A percentile compares a stretch with the other conserved stretches of the same genome.
These are phyloP conservation scores for Phytophthora crassamura DNA, from an alignment of 352 stramenopile genomes.

Conservation along the genomic window DNA sequence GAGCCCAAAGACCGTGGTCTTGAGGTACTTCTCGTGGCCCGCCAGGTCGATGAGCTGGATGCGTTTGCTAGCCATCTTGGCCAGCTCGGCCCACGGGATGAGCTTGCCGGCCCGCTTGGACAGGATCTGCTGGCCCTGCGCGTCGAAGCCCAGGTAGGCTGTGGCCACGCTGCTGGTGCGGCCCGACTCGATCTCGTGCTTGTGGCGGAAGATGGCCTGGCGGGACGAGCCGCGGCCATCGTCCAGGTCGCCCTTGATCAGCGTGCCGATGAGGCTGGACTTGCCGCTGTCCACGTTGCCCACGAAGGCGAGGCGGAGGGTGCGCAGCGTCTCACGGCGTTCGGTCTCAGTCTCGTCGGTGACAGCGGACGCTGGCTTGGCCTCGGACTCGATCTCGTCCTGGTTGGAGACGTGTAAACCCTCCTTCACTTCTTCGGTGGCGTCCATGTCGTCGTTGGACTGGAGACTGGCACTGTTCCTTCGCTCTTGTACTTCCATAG, in stretches of 20 bases:
- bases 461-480: not conserved
- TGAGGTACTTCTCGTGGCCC: conserved; percentile 99
- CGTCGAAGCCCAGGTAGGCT: conserved; percentile 86
- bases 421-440: not conserved
- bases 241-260: conserved; percentile 96
- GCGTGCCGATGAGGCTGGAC: conserved; percentile 92
- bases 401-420: conserved; percentile 8
- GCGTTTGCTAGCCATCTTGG: conserved; percentile 78
- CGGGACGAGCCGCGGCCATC: conserved; percentile 93
- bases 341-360: conserved; percentile 27
- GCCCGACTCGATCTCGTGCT: conserved; percentile 86
- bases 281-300: conserved; percentile 95
- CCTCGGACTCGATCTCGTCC: conserved; percentile 3
- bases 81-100: conserved; percentile 83
- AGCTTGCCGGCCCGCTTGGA: conserved; percentile 76
- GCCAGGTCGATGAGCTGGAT: conserved; percentile 91
- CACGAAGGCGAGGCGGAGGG: conserved; percentile 89
- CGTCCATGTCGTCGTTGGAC: too few species aligned
- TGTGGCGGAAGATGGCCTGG: conserved; percentile 87
- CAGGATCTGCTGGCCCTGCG: conserved; percentile 76
- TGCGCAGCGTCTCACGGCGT: conserved; percentile 59
- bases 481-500: conserved; percentile 40
- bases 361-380: conserved; percentile 5
- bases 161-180: conserved; percentile 86
- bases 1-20: conserved; percentile 99